phyloP scores from a whole-genome alignment of 2,329 filamentous ascomycete genomes.

The Mycogone perniciosa region DNA sequence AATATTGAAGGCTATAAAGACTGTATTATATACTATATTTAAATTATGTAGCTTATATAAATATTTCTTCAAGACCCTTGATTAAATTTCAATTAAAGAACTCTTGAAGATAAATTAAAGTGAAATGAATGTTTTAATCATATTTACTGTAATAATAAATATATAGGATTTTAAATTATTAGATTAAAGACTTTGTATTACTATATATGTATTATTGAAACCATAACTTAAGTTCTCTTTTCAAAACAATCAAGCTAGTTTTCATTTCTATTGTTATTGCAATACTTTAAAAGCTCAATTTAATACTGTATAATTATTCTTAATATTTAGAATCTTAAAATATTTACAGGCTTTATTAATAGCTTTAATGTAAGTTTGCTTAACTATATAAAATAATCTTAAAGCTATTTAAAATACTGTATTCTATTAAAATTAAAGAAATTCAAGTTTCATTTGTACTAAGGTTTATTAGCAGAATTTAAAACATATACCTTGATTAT shows the following conservation, averaged over 20 bases:
- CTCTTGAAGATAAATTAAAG: conserved; percentile 1
- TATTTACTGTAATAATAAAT: neutral
- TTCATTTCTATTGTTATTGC: neutral
- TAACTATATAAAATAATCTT: neutral
- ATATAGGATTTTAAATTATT: neutral
- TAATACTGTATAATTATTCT: neutral
- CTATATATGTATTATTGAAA: neutral
- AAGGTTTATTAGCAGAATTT: neutral
- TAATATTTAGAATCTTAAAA: neutral
- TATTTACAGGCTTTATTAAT: neutral
- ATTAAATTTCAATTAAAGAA: neutral
- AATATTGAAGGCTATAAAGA: no score
- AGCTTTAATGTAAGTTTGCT: neutral
- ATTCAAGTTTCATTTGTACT: neutral
- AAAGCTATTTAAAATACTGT: neutral
- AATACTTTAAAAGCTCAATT: neutral
- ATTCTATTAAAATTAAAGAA: neutral
- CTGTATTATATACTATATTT: no score
- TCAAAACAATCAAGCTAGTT: neutral
- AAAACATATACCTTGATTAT: neutral
- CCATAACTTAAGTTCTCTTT: neutral
- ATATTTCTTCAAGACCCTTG: neutral
- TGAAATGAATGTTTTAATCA: neutral
- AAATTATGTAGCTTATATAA: no score
- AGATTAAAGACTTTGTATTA: neutral